Base-by-base conservation (phyloP, 305 asterid species). In the Fraxinus angustifolia region DNA sequence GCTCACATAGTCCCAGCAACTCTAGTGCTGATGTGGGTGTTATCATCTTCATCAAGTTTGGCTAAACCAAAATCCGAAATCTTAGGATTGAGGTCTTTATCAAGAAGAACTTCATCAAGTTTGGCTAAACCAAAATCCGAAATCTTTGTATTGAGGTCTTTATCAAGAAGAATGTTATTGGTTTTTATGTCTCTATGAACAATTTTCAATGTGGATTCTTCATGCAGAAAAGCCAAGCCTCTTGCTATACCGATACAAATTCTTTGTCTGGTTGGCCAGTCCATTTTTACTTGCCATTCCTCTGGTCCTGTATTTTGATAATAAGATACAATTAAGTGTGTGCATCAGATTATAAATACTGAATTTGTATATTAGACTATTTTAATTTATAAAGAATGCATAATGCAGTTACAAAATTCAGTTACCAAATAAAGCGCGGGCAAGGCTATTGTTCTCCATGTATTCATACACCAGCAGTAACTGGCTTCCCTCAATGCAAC, bases 1-100 rank as follows among this genome's bases (percentile, higher is more conserved):
- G 0, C 91, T 88, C 84, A 89, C 94, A 83, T 87, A 8, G 92
- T 91, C 75, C 93, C 94, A 36, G 92, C 94, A 74, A 91, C 87
- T 86, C 91, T 81, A 42, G 91, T 90, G 83, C 81, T 88, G 65
- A 91, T 88, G 77, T 89, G 87, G 8, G 91, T 82, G 78, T 89
- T 82, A 17, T 83, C 94, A 50, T 89, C 26, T 23, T 23, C 26
- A 23, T 23, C 26, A 23, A 23, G 26, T 23, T 23, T 23, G 26
- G 26, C 26, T 23, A 23, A 23, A 23, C 26, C 26, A 23, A 23
- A 23, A 23, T 23, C 26, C 26, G 26, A 23, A 23, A 23, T 23
- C 26, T 23, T 23, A 23, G 26, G 26, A 23, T 23, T 23, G 26
- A 23, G 26, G 26, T 23, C 26, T 23, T 23, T 23, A 76, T 89